Percentiles rank a stretch among this genome's conserved stretches.
These are phyloP conservation scores for Debaryomyces robertsiae DNA, from an alignment of 1,139 yeast species.

Conservation along the genomic window DNA sequence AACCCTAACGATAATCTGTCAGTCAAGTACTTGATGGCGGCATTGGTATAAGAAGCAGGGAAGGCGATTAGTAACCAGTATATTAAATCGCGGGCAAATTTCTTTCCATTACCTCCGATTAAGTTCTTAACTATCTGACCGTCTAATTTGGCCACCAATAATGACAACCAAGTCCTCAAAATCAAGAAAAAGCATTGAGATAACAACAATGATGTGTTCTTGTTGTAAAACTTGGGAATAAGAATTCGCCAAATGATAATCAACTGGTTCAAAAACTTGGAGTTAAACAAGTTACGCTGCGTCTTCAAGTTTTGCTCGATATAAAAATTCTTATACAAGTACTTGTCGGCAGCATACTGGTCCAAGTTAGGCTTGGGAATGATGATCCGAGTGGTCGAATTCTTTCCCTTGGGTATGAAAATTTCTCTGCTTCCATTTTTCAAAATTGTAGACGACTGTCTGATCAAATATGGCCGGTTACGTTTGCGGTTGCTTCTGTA, in stretches of 20 bases:
- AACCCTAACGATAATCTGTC: slow-evolving; percentile 78
- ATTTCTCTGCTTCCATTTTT: slow-evolving; percentile 59
- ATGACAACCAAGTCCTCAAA: slow-evolving; percentile 83
- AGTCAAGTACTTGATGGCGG: slow-evolving; percentile 83
- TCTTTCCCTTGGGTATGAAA: slow-evolving; percentile 54
- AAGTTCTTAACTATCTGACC: slow-evolving; percentile 91
- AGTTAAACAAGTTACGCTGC: slow-evolving; percentile 51
- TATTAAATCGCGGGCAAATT: slow-evolving; percentile 73
- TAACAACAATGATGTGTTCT: slow-evolving; percentile 64
- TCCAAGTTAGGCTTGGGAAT: slow-evolving; percentile 63
- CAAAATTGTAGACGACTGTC: slow-evolving; percentile 47
- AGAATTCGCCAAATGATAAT: slow-evolving; percentile 78
- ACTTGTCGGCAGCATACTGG: slow-evolving; percentile 69
- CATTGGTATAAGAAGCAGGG: slow-evolving; percentile 92
- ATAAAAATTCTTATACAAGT: slow-evolving; percentile 56
- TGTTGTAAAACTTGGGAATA: slow-evolving; percentile 71
- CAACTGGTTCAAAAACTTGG: slow-evolving; percentile 72
- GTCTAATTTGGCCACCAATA: slow-evolving; percentile 84
- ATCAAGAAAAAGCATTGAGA: slow-evolving; percentile 77
- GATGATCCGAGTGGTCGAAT: slow-evolving; percentile 46
- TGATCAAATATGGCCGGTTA: slow-evolving; percentile 42
- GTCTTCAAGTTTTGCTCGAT: slow-evolving; percentile 40
- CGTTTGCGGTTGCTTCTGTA: slow-evolving; percentile 26
- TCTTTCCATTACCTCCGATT: slow-evolving; percentile 78
- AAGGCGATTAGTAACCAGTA: slow-evolving; percentile 90